Base-by-base conservation (phyloP, 345 rosid species). In the Hypericum perforatum region DNA sequence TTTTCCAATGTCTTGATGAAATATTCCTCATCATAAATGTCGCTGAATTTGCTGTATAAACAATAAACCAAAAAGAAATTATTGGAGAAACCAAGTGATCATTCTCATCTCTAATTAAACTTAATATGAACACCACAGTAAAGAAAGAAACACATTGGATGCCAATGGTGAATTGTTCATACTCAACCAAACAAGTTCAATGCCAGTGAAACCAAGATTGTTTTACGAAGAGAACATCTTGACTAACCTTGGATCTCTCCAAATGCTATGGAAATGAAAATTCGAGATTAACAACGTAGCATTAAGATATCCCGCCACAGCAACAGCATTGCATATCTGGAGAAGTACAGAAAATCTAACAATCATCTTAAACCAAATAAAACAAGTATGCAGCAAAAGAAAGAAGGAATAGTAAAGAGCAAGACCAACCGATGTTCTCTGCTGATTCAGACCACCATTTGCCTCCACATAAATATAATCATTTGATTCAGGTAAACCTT, bases 301-400 rank as follows among this genome's bases (percentile, higher is more conserved):
- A 75, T 94, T 94, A 54, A 94, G 94, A 74, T 78, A 86, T 71
- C 97, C 99, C 3, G 99, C 99, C 74, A 94, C 95, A 65, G 99
- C 92, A 70, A 86, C 99, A 47, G 95, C 97, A 81, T 94, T 89
- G 85, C 99, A 86, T 80, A 89, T 89, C 99, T 94, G 48, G 41
- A 47, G 29, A 45, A 0, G 55, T 43, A 43, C 39, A 43, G 11
- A 55, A 48, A 43, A 42, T 16, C 9, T 9, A 14, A 39, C 53
- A 43, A 11, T 32, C 43, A 37, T 14, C 41, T 43, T 11, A 55
- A 38, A 22, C 32, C 32, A 22, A 22, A 22, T 22, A 22, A 22
- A n/a, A 22, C 4, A 22, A 22, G 4, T 22, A 22, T 22, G 32
- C 32, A 22, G 32, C 1, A 22, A 22, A 22, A 22, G 14, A 55